Percentiles rank a stretch among this genome's conserved stretches.
phyloP scores from a whole-genome alignment of 768 basidiomycete species.

The Coprinopsis sp. region DNA sequence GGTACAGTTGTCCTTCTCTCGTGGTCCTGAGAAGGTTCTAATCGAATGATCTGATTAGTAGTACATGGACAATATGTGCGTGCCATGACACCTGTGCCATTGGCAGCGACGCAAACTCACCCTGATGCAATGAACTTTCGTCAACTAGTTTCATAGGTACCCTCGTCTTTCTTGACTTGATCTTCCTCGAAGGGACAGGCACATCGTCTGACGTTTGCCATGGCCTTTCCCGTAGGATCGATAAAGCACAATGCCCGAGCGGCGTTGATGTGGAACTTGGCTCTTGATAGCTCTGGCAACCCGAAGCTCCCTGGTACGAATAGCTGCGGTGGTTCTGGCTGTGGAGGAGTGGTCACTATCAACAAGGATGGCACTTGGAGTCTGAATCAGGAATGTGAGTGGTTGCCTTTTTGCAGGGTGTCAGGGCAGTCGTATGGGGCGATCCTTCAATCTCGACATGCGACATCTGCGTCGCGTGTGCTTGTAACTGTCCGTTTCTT shows the following conservation, averaged over 20 bases:
- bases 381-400: constrained; percentile 69
- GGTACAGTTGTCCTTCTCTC: constrained; percentile 28
- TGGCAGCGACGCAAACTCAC: too few relatives aligned
- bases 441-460: too few relatives aligned
- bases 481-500: too few relatives aligned
- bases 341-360: constrained; percentile 60
- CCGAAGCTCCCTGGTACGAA: constrained; percentile 56
- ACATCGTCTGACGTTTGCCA: not conserved
- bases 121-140: not conserved
- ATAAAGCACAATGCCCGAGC: constrained; percentile 36
- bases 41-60: constrained; percentile 33
- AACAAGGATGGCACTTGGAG: constrained; percentile 55
- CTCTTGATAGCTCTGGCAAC: constrained; percentile 51
- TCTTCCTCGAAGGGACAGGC: not conserved
- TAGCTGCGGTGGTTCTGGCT: constrained; percentile 56
- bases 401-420: too few relatives aligned
- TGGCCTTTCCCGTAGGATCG: constrained; percentile 24
- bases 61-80: constrained; percentile 61
- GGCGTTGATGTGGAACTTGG: constrained; percentile 70
- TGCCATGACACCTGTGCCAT: too few relatives aligned
- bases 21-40: not conserved
- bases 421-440: too few relatives aligned
- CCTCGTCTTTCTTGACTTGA: constrained; percentile 3
- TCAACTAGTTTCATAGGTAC: constrained; percentile 19
- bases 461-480: too few relatives aligned